Percentiles rank a stretch among this genome's conserved stretches.
Evolutionary conservation across 305 asterid species (phyloP).

Genomic region (Rubia balearica): DNA sequence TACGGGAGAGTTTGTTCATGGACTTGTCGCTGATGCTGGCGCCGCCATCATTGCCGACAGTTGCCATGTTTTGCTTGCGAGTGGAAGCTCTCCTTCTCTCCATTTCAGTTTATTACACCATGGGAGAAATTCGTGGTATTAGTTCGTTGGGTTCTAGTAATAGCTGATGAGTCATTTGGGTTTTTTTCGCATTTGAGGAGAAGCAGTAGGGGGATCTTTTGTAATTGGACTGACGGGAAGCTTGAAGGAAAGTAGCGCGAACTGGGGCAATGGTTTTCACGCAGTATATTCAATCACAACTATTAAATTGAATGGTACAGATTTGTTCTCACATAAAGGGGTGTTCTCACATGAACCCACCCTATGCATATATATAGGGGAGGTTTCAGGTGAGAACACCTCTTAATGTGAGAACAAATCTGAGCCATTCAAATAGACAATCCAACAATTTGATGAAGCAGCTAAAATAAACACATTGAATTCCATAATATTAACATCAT

Average conservation of each 20-base stretch:
- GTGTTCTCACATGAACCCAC: too few species aligned
- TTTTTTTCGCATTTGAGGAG: background rate
- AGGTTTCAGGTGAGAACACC: too few species aligned
- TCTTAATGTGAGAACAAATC: too few species aligned
- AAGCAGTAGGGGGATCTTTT: background rate
- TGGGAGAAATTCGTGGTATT: background rate
- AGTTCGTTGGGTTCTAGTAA: background rate
- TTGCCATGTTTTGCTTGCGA: background rate
- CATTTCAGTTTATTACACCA: slow-evolving; percentile 6
- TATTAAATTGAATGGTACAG: too few species aligned
- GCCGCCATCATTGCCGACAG: background rate
- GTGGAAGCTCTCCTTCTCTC: slow-evolving; percentile 6
- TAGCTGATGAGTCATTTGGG: background rate
- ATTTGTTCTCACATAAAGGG: too few species aligned
- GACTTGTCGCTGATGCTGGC: slow-evolving; percentile 3
- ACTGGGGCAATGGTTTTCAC: background rate
- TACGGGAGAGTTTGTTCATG: slow-evolving; percentile 13
- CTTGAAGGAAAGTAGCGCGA: background rate
- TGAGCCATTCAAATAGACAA: too few species aligned
- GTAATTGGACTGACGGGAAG: background rate
- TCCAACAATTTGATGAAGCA: too few species aligned
- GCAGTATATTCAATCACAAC: too few species aligned
- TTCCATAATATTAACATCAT: too few species aligned
- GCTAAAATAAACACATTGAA: too few species aligned
- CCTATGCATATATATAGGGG: too few species aligned